These are phyloP conservation scores for Penicillium brevicompactum DNA, from an alignment of 2,329 filamentous ascomycete species.

Conservation along the genomic window DNA sequence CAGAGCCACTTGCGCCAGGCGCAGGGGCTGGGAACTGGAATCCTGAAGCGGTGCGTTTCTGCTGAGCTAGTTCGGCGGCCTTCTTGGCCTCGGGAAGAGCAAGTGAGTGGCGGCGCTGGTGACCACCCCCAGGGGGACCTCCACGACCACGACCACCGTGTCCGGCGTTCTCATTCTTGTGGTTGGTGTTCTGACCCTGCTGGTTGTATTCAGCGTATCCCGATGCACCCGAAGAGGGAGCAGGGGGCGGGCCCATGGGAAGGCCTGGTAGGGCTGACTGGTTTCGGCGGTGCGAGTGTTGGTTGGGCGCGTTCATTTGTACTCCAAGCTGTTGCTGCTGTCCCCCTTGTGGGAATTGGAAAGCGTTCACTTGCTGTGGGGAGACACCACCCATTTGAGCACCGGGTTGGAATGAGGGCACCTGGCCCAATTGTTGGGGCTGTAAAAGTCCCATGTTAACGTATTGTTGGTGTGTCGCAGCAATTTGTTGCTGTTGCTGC, in stretches of 20 bases:
- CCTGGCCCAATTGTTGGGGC: conserved; percentile 76
- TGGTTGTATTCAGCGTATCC: conserved; percentile 82
- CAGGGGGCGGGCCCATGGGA: conserved; percentile 86
- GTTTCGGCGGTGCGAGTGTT: conserved; percentile 93
- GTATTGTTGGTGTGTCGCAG: conserved; percentile 95
- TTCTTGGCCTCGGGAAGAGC: conserved; percentile 96
- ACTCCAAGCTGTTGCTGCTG: conserved; percentile 72
- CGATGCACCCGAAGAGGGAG: conserved; percentile 84
- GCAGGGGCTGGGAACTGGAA: conserved; percentile 91
- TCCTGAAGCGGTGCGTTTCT: conserved; percentile 89
- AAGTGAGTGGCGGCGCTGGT: conserved; percentile 91
- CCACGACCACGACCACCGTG: conserved; percentile 75
- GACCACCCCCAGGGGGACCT: conserved; percentile 70
- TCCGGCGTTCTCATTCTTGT: conserved; percentile 71
- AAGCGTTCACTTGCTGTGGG: conserved; percentile 69
- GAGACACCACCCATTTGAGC: conserved; percentile 70
- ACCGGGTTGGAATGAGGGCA: conserved; percentile 72
- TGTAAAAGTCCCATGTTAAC: conserved; percentile 96
- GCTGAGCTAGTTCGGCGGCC: conserved; percentile 92
- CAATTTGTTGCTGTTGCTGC: conserved; percentile 97
- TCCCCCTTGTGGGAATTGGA: conserved; percentile 83
- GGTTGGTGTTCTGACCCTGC: conserved; percentile 59
- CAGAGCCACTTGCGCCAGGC: conserved; percentile 54
- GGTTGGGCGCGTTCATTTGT: conserved; percentile 73
- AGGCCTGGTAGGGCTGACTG: conserved; percentile 95